Base-by-base conservation (phyloP, 192 early-diverging fungal species). In the Nowakowskiella sp. region DNA sequence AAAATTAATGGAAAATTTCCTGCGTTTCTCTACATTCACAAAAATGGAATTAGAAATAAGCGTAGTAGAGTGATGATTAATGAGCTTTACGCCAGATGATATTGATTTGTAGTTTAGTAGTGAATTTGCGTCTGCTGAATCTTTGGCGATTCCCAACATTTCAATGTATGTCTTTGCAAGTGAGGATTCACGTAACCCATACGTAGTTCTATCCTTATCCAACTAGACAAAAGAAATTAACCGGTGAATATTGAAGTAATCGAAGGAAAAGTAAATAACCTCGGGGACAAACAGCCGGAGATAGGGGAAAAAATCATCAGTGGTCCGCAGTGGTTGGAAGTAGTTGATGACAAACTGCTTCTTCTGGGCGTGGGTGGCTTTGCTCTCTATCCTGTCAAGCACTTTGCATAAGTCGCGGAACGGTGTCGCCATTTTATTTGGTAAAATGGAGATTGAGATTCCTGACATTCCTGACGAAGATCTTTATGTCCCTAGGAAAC, bases 61-160 rank as follows among this genome's bases (percentile, higher is more conserved):
- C 27, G 79, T 85, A 56, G 63, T 88, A 31, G 77, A 79, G 10
- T 71, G 78, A 43, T 64, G 80, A 10, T 80, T 89, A 45, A 55
- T 67, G 28, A 68, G 51, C 32, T 56, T 45, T 69, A 49, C 68
- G 10, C 49, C 62, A 60, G 55, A 67, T 1, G 69, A 84, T 10
- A 78, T 78, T 1, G 85, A 87, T 8, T 87, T 89, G 74, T 85
- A 92, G 10, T 86, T 85, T 4, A 85, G 80, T 0, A 93, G 83
- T 16, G 83, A 80, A 29, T 72, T 31, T 25, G 78, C 86, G 31
- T 81, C 74, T 9, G 74, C 65, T 1, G 87, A 87, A 6, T 70
- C 70, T 13, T 39, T 45, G 10, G 62, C 55, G 22, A 90, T 65
- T 24, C 79, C 76, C 31, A 90, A 58, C 19, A 68, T 73, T 25